Evolutionary conservation across 2,329 filamentous ascomycete species (phyloP).

Genomic region (Apiospora aurea): DNA sequence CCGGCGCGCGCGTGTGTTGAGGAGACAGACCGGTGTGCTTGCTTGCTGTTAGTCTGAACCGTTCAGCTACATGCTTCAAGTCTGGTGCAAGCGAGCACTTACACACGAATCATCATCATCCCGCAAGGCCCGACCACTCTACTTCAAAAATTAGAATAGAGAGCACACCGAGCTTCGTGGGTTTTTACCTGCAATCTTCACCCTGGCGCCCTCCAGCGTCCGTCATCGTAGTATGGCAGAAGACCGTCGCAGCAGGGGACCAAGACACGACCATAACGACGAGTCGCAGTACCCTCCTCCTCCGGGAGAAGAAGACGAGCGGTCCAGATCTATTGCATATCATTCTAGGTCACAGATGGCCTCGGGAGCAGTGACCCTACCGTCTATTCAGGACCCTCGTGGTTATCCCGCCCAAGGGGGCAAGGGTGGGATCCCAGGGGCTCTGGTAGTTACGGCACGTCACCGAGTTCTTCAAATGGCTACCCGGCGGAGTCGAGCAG

Average conservation of each 20-base stretch:
- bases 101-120: not conserved
- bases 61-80: conserved; percentile 1
- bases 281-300: conserved; percentile 51
- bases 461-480: conserved; percentile 54
- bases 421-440: conserved; percentile 43
- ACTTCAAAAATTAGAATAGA: not conserved
- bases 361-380: conserved; percentile 52
- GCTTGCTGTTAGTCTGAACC: conserved; percentile 1
- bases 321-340: conserved; percentile 42
- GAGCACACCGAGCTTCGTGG: conserved; percentile 27
- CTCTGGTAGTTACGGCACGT: conserved; percentile 47
- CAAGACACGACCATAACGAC: conserved; percentile 45
- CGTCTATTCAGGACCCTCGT: conserved; percentile 57
- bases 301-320: conserved; percentile 51
- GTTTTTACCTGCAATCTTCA: conserved; percentile 33
- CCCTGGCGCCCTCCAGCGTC: conserved; percentile 41
- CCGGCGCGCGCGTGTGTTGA: conserved; percentile 5
- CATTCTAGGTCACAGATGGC: conserved; percentile 49
- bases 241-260: conserved; percentile 45
- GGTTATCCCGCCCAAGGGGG: conserved; percentile 34
- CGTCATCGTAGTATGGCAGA: conserved; percentile 47
- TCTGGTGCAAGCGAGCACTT: conserved; percentile 12
- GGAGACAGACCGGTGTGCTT: conserved; percentile 1
- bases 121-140: not conserved
- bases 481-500: conserved; percentile 48